phyloP scores from a whole-genome alignment of 306 rosid species.

The Cicer chorassanicum region DNA sequence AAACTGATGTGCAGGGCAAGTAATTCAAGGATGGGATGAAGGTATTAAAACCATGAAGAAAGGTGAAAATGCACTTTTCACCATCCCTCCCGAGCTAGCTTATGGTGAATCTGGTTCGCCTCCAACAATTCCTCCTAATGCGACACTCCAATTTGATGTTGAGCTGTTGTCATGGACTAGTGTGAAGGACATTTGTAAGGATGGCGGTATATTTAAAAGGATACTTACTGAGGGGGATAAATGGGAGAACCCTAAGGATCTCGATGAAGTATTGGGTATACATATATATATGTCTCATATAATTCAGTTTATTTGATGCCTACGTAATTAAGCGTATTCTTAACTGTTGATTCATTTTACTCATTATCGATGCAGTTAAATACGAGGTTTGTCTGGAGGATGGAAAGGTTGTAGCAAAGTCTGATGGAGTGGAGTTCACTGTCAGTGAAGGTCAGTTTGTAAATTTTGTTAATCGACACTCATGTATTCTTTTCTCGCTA shows the following conservation, averaged over 20 bases:
- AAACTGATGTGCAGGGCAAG: constrained; percentile 65
- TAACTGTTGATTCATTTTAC: background rate
- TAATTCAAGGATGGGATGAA: constrained; percentile 94
- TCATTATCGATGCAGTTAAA: constrained; percentile 60
- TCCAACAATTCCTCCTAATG: constrained; percentile 88
- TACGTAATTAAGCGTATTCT: background rate
- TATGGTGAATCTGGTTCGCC: constrained; percentile 86
- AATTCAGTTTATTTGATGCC: background rate
- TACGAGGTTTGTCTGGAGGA: constrained; percentile 77
- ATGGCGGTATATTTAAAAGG: constrained; percentile 93
- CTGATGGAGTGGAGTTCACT: constrained; percentile 75
- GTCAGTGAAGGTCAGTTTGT: constrained; percentile 66
- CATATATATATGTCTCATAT: background rate
- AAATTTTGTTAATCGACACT: background rate
- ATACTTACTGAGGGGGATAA: constrained; percentile 77
- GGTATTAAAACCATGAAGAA: constrained; percentile 94
- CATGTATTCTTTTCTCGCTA: constrained; percentile 4
- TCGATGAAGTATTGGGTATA: constrained; percentile 57
- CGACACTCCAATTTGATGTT: constrained; percentile 87
- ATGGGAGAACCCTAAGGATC: constrained; percentile 88
- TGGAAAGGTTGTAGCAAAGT: constrained; percentile 65
- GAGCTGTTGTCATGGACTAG: constrained; percentile 92
- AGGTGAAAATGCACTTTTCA: constrained; percentile 81
- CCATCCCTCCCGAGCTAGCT: constrained; percentile 85
- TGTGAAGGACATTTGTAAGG: constrained; percentile 85